Evolutionary conservation across 2,329 filamentous ascomycete genomes (phyloP).

Genomic region (Alternaria burnsii): DNA sequence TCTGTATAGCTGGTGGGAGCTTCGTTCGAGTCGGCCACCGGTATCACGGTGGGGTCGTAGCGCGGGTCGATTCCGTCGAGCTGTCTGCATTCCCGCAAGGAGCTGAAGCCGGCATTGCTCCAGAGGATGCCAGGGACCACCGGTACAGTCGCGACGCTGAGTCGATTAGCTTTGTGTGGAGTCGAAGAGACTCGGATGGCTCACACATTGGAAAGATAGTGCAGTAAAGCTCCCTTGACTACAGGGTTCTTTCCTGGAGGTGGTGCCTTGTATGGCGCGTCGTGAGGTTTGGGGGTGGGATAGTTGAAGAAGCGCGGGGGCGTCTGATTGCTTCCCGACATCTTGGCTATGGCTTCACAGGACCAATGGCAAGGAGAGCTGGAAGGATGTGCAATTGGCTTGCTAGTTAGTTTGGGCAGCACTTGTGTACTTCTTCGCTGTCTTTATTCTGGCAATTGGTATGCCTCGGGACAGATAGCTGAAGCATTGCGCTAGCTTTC

Average conservation of each 20-base stretch:
- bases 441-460: not conserved
- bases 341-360: constrained; percentile 22
- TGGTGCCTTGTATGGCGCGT: constrained; percentile 47
- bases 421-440: not conserved
- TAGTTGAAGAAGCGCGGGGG: constrained; percentile 46
- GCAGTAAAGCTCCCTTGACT: constrained; percentile 71
- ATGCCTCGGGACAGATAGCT: constrained; percentile 10
- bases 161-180: constrained; percentile 17
- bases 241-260: constrained; percentile 69
- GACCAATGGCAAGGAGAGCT: not conserved
- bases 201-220: constrained; percentile 69
- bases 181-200: constrained; percentile 28
- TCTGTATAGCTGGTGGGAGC: constrained; percentile 30
- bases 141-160: constrained; percentile 67
- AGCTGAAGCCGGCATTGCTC: constrained; percentile 73
- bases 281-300: constrained; percentile 41
- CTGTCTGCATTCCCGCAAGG: constrained; percentile 63
- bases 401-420: not conserved
- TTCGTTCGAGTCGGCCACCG: constrained; percentile 40
- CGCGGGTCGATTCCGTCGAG: constrained; percentile 64
- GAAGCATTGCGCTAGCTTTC: not conserved
- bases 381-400: not conserved
- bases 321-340: constrained; percentile 29
- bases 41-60: constrained; percentile 67
- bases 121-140: constrained; percentile 73